phyloP scores from a whole-genome alignment of 2,329 filamentous ascomycete genomes.

The Fusarium pseudoanthophilum region DNA sequence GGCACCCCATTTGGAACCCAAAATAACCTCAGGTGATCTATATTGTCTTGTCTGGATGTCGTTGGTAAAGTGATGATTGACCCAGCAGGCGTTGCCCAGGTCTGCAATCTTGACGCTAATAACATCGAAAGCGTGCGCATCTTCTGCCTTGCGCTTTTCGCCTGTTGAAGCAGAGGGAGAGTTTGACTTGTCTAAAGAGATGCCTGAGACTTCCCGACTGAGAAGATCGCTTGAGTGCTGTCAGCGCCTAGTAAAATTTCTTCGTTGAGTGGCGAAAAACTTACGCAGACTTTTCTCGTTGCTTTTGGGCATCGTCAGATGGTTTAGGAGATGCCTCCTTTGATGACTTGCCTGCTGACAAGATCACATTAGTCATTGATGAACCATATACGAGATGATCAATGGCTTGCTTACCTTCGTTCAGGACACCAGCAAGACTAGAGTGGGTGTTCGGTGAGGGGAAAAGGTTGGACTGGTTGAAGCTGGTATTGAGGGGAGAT shows the following conservation, averaged over 20 bases:
- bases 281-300: conserved; percentile 94
- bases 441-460: conserved; percentile 71
- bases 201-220: conserved; percentile 92
- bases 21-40: conserved; percentile 94
- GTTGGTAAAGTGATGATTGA: conserved; percentile 98
- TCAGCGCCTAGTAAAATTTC: conserved; percentile 4
- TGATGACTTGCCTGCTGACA: conserved; percentile 48
- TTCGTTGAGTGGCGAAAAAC: conserved; percentile 47
- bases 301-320: conserved; percentile 75
- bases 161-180: conserved; percentile 62
- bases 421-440: conserved; percentile 86
- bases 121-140: conserved; percentile 70
- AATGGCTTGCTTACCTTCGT: conserved; percentile 70
- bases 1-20: conserved; percentile 98
- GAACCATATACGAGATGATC: too few species aligned
- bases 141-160: conserved; percentile 72
- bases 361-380: conserved; percentile 20
- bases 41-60: conserved; percentile 99
- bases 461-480: conserved; percentile 81
- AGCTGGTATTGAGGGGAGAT: conserved; percentile 91
- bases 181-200: conserved; percentile 83
- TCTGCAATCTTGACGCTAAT: conserved; percentile 99
- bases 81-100: conserved; percentile 98
- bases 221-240: conserved; percentile 75
- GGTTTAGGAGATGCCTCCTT: conserved; percentile 62